Base-by-base conservation (phyloP, 768 basidiomycete genomes). In the Mycena leptocephala region DNA sequence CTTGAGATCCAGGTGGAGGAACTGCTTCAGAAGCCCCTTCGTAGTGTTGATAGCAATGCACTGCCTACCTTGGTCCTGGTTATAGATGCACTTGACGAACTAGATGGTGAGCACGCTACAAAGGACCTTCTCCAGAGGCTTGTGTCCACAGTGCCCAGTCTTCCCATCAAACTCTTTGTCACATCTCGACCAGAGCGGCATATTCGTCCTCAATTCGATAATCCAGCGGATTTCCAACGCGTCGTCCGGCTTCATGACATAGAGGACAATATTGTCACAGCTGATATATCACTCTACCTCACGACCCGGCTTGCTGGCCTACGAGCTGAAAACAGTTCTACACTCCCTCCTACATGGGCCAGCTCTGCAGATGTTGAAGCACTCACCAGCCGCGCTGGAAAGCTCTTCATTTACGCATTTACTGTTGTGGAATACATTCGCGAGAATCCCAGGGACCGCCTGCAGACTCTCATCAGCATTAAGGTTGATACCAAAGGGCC, bases 81-180 rank as follows among this genome's bases (percentile, higher is more conserved):
- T 9, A 51, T 51, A 51, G 48, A 51, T 51, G 48, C 48, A 24
- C 48, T 51, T 11, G 48, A 51, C n/a, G 48, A 37, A n/a, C 59
- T 61, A 22, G 33, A 37, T 37, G 61, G 43, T 28, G 61, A 39
- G 22, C 39, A 43, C n/a, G n/a, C n/a, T n/a, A n/a, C n/a, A n/a
- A n/a, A n/a, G n/a, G n/a, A n/a, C n/a, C n/a, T n/a, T n/a, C 24
- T 61, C 14, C 59, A 22, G 59, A 61, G 59, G 35, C 61, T 63
- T 20, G 39, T 63, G 61, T 24, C 37, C 16, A 39, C 10, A 26
- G 32, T 63, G 24, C 61, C 61, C 61, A 39, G 37, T 5, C 59
- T 62, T 62, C n/a, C 35, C 37, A 62, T 62, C 22, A 62, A 62
- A 62, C 59, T 62, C 22, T 62, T 62, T 62, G 59, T 62, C 35